Base-by-base conservation (phyloP, 169 alveolate species). In the Plasmodium billcollinsi region DNA sequence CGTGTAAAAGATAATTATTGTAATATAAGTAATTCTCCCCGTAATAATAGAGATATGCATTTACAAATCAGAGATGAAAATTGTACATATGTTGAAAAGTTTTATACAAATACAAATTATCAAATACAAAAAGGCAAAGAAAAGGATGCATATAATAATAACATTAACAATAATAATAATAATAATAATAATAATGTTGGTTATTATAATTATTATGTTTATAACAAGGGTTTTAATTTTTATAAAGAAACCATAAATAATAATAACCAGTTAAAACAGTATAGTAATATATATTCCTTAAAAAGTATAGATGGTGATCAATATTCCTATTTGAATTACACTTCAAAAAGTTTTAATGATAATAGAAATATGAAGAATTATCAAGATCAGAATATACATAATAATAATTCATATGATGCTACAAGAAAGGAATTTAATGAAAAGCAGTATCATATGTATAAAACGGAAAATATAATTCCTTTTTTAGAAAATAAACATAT, bases 321-420 rank as follows among this genome's bases (percentile, higher is more conserved):
- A 15, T 80, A 72, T 80, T 78, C 18, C 65, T 5, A 76, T 33
- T 52, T 76, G 12, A 69, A 69, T 26, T 76, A n/a, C 56, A 56
- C 26, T 21, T 49, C 14, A 49, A 72, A 21, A 39, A 50, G 50
- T 69, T 80, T 69, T 9, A 45, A 43, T n/a, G 83, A 67, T 62
- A 49, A 54, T 50, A 63, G 83, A 50, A 80, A 67, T 26, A 45
- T 67, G 65, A 56, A 12, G 14, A 15, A 56, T 18, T 18, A 56
- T 56, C 9, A 15, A 56, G 33, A 14, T 39, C 33, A 56, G 24
- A 39, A 45, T 11, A 61, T 59, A 59, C 12, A 52, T n/a, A 66
- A 29, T 18, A 26, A 47, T 21, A 12, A 24, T 24, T 18, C 71
- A n/a, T 33, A 56, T 50, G 11, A 54, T 29, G 67, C 43, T 71